Evolutionary conservation across 176 grass and related monocot species (phyloP), one percentile per base, ranked within the genome.

Genomic region (Typha latifolia): DNA sequence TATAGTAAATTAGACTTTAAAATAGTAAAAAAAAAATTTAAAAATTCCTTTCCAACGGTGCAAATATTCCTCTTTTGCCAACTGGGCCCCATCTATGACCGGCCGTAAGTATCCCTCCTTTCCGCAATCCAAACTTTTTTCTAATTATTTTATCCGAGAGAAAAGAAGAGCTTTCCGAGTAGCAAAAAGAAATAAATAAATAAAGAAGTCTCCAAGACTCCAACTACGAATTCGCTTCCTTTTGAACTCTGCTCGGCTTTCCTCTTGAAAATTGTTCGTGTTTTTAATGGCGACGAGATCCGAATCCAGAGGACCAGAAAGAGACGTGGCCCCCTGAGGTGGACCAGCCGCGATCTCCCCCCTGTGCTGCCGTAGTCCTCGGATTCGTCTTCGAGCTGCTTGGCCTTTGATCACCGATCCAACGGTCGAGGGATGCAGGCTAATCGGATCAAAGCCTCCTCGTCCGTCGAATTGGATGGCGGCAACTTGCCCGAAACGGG

Each of bases 381-480:
- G 15, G 53, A 57, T 18, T 57, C 53, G 53, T 9, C 53, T 57
- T 20, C 53, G 53, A 57, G 34, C 37, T 43, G 9, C 9, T 43
- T 43, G 5, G 5, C 37, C 37, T 10, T 43, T 43, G 37, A 10
- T 9, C 6, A 10, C 37, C 37, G 37, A 43, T 43, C 53, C 14
- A 59, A 14, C 18, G 16, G 53, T 59, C 18, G 6, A 18, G 53
- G 8, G 16, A 59, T 59, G 53, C 53, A 16, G 14, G 53, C 16
- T 8, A 59, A 22, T 21, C 18, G 20, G 53, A 14, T 12, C 16
- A 66, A 66, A 14, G 48, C 5, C 11, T 34, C 69, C 69, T 32
- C 48, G 55, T 61, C 53, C 49, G 37, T 19, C 34, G 69, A 49
- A 5, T 59, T 57, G 64, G 67, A 23, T 16, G 53, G 71, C 53